phyloP scores from a whole-genome alignment of 257 asterid species.

The Solanum phureja region DNA sequence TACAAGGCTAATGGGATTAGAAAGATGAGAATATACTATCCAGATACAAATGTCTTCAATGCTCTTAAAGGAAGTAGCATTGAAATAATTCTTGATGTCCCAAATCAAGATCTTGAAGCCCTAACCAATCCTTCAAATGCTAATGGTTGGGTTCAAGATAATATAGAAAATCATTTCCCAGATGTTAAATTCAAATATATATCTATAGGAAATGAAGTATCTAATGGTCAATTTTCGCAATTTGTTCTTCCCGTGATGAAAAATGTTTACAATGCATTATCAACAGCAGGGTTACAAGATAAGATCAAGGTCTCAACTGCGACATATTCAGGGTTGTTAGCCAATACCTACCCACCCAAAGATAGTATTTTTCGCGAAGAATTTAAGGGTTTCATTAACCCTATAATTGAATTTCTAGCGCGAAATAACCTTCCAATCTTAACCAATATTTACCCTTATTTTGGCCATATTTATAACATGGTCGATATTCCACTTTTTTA shows the following conservation, averaged over 20 bases:
- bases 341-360: conserved; percentile 20
- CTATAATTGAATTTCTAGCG: conserved; percentile 11
- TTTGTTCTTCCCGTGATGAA: conserved; percentile 17
- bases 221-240: background rate
- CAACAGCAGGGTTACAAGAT: background rate
- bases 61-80: conserved; percentile 27
- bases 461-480: background rate
- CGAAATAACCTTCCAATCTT: conserved; percentile 15
- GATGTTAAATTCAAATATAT: conserved; percentile 24
- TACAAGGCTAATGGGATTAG: conserved; percentile 1
- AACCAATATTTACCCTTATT: conserved; percentile 35
- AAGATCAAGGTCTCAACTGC: conserved; percentile 25
- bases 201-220: conserved; percentile 34
- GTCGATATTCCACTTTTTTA: background rate
- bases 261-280: conserved; percentile 14
- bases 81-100: conserved; percentile 27
- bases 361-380: conserved; percentile 1
- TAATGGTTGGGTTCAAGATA: conserved; percentile 18
- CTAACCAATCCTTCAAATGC: conserved; percentile 20
- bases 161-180: conserved; percentile 8
- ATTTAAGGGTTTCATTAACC: background rate
- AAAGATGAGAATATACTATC: conserved; percentile 32
- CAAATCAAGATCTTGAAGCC: conserved; percentile 26
- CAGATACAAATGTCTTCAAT: conserved; percentile 16
- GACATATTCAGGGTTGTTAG: conserved; percentile 2